Evolutionary conservation across 2,329 filamentous ascomycete species (phyloP), one percentile per base, ranked within the genome.

Genomic region (Epicoccum nigrum): DNA sequence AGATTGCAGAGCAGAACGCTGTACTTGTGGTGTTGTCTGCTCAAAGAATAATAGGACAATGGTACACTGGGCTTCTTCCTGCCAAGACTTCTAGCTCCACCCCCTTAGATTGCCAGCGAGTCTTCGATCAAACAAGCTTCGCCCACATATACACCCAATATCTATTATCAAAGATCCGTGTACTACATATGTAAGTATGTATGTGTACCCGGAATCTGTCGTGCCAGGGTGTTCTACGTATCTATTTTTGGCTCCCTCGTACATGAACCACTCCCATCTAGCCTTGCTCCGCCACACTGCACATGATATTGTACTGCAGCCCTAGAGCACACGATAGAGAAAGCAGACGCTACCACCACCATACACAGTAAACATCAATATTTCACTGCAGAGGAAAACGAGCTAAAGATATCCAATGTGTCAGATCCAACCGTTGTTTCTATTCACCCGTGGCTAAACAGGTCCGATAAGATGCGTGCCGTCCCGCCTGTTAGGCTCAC

Each of bases 101-200:
- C 43, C 38, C 49, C 25, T 46, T 31, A 7, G 13, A 15, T 28
- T 43, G 30, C 37, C 43, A 33, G 16, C 37, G 42, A 45, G 42
- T 45, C 48, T 45, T 51, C 25, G 32, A n/a, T 42, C 7, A 19
- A 38, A 43, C 28, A 52, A 52, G 49, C 49, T 47, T 52, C 38
- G 4, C 20, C 7, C 19, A 13, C 21, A 25, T 20, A 11, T 25
- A 41, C 41, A 19, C 25, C 41, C 31, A 15, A 37, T n/a, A 43
- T n/a, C n/a, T n/a, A 19, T 27, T 43, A 33, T 9, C 23, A 25
- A 25, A 25, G 23, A 25, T 25, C 23, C 33, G 4, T 33, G 9
- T n/a, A 46, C 15, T 43, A 25, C 23, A 25, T 32, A 33, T 17
- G 16, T 34, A 28, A 27, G 16, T 21, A n/a, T n/a, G n/a, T n/a